These are phyloP conservation scores for Pseudocercospora macadamiae DNA, from an alignment of 2,329 filamentous ascomycete genomes.

Conservation along the genomic window DNA sequence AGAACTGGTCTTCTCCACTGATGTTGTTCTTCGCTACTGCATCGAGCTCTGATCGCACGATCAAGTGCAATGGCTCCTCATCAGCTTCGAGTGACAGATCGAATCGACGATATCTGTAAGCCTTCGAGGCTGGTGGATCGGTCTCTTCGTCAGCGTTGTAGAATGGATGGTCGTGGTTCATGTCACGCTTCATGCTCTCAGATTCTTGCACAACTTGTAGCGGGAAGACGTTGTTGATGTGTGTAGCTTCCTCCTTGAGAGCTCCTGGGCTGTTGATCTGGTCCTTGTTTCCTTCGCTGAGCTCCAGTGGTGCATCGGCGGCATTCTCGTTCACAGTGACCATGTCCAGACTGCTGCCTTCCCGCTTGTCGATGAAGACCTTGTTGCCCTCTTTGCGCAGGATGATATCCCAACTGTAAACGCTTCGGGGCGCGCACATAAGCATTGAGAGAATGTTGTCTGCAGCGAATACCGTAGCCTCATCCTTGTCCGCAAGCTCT, in stretches of 20 bases:
- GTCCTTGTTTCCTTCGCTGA: slow-evolving; percentile 90
- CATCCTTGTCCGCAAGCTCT: slow-evolving; percentile 92
- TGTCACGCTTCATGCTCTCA: slow-evolving; percentile 75
- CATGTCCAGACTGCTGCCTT: slow-evolving; percentile 92
- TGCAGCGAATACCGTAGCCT: slow-evolving; percentile 95
- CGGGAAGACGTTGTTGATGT: slow-evolving; percentile 99
- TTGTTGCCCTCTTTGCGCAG: slow-evolving; percentile 92
- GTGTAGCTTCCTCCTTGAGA: slow-evolving; percentile 93
- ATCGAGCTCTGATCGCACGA: slow-evolving; percentile 94
- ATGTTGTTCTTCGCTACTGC: slow-evolving; percentile 94
- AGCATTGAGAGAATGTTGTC: slow-evolving; percentile 98
- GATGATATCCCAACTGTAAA: slow-evolving; percentile 98
- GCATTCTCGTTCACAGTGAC: slow-evolving; percentile 99
- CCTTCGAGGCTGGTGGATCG: slow-evolving; percentile 91
- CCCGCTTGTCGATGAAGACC: slow-evolving; percentile 98
- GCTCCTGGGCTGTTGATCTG: slow-evolving; percentile 90
- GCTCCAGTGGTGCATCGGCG: slow-evolving; percentile 88
- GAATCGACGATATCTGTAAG: slow-evolving; percentile 97
- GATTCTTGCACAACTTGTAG: slow-evolving; percentile 91
- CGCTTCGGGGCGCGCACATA: slow-evolving; percentile 95
- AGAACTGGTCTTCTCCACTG: slow-evolving; percentile 85
- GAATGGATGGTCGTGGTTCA: slow-evolving; percentile 92
- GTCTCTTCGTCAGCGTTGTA: slow-evolving; percentile 93
- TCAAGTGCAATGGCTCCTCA: slow-evolving; percentile 87
- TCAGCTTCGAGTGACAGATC: slow-evolving; percentile 89